A percentile compares a stretch with the other conserved stretches of the same genome.
phyloP scores from a whole-genome alignment of 1,139 yeast genomes.

The Diutina mesorugosa region DNA sequence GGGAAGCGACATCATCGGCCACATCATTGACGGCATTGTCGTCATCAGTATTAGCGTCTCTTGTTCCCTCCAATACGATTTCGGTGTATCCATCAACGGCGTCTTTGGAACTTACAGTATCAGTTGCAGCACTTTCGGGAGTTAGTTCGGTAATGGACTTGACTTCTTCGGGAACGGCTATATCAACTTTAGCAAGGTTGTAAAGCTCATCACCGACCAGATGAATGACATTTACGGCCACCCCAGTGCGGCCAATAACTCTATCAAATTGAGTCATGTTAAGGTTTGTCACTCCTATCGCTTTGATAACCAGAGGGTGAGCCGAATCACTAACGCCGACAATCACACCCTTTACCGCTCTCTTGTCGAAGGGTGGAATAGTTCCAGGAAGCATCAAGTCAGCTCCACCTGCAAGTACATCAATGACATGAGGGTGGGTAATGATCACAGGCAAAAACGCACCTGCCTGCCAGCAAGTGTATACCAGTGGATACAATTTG shows the following conservation, averaged over 20 bases:
- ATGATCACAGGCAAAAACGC: constrained; percentile 46
- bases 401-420: constrained; percentile 61
- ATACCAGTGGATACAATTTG: constrained; percentile 54
- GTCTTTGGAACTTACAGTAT: constrained; percentile 5
- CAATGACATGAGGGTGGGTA: constrained; percentile 65
- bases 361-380: constrained; percentile 56
- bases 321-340: constrained; percentile 60
- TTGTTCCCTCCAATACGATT: constrained; percentile 4
- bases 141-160: constrained; percentile 3
- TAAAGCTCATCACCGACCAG: constrained; percentile 40
- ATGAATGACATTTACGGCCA: constrained; percentile 55
- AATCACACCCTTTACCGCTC: constrained; percentile 34
- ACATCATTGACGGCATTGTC: background rate
- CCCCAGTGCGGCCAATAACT: constrained; percentile 46
- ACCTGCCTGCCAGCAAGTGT: constrained; percentile 61
- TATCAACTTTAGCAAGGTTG: constrained; percentile 31
- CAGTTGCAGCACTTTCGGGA: constrained; percentile 3
- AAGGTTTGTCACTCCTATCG: constrained; percentile 56
- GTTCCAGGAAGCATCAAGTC: constrained; percentile 89
- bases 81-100: constrained; percentile 4
- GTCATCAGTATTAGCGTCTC: constrained; percentile 3
- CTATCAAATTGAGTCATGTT: constrained; percentile 31
- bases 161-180: constrained; percentile 26
- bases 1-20: constrained; percentile 3
- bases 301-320: constrained; percentile 55